Conservation (phyloP, 305 asterid genomes). For the Solanum hybrid region DNA sequence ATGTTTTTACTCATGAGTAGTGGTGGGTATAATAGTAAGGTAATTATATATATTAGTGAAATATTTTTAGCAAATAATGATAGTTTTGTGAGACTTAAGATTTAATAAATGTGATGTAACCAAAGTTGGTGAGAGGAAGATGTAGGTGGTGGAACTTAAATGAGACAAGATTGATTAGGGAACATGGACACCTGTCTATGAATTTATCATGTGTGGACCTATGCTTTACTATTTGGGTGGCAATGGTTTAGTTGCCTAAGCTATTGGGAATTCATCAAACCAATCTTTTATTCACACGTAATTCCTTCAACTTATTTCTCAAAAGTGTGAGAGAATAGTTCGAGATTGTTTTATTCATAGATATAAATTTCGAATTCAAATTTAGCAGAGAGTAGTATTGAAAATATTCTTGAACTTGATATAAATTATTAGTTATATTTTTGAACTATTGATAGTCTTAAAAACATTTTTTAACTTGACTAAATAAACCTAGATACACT, state of each 20-base stretch:
- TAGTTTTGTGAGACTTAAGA: background rate
- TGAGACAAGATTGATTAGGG: background rate
- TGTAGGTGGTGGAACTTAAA: background rate
- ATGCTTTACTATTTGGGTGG: background rate
- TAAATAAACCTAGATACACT: too few relatives aligned
- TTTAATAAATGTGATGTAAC: background rate
- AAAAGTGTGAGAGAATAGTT: background rate
- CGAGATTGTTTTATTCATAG: background rate
- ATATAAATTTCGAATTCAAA: background rate
- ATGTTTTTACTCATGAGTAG: background rate
- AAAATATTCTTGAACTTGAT: too few relatives aligned
- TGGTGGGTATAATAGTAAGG: background rate
- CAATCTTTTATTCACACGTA: background rate
- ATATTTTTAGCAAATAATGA: background rate
- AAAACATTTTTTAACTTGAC: too few relatives aligned
- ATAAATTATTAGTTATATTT: too few relatives aligned
- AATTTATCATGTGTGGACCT: background rate
- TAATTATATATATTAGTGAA: background rate
- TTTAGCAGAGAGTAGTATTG: too few relatives aligned
- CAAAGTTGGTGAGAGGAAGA: background rate
- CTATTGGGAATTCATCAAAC: background rate
- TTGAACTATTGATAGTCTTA: too few relatives aligned
- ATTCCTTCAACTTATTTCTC: background rate
- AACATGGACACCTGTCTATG: background rate
- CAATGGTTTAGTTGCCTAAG: slow-evolving; percentile 2